Evolutionary conservation across 768 basidiomycete species (phyloP), one percentile per base, ranked within the genome.

Genomic region (Boletus rubescentipes): DNA sequence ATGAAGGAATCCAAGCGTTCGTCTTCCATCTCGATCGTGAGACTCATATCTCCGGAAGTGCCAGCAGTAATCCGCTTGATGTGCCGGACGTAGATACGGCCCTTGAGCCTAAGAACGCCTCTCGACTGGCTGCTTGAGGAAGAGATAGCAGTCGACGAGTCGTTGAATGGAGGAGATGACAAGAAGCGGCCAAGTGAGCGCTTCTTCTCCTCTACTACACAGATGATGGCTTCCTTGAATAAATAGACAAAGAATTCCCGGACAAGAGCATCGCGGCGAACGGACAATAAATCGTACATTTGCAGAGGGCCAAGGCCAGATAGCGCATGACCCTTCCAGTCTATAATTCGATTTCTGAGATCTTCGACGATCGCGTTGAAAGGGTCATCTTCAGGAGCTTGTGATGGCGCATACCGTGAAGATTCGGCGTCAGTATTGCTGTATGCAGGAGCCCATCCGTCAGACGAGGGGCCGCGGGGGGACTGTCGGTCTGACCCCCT

Each of bases 1-100:
- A 98, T 96, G 74, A 99, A 98, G 46, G 89, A 91, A 57, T 97
- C 95, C 51, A 97, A 76, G 34, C 80, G 78, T 65, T 96, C 93
- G 67, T 98, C 96, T 73, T 94, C 92, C 94, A 99, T 98, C 63
- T 93, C 89, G 65, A 99, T 96, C 5, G 96, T 97, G 57, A 98
- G 79, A 67, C 92, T 95, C 75, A 97, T 80, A 70, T 96, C 95
- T 32, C 86, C 86, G 9, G 83, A 78, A 3, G 87, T 87, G 32
- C 86, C 86, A 54, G 93, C 89, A 29, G 86, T 86, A 49, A 99
- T 89, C 49, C 87, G 85, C 61, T 88, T 87, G 72, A 99, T 94
- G 72, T 98, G 96, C 23, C 91, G 83, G 35, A 98, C 88, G 72
- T 95, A 98, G 59, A 99, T 97, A 44, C 95, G 80, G 0, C 97